Evolutionary conservation across 106 monocot species (phyloP), one percentile per base, ranked within the genome.

Genomic region (Dioscorea dumetorum): DNA sequence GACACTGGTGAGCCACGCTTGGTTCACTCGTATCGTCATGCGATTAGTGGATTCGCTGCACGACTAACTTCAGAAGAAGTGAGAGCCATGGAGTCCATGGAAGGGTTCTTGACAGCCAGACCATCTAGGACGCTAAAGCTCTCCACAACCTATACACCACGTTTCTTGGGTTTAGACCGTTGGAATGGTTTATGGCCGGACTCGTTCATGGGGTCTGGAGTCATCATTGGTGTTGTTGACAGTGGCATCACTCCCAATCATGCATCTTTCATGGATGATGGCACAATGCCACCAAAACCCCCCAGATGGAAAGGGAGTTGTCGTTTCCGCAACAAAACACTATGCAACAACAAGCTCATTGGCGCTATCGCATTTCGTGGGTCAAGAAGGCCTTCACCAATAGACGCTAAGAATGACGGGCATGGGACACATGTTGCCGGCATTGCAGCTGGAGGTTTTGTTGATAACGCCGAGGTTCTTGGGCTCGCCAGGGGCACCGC

Each of bases 301-400:
- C 3, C 3, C 3, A 50, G 3, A 50, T 66, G 66, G 66, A 49
- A 20, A 5, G 66, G 66, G 13, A 7, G 8, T 9, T 66, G 66
- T 22, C 18, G 41, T 10, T 41, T 41, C 41, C 41, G 3, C 41
- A 41, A 41, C 41, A 41, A 41, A 41, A 41, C 41, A 10, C 41
- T 41, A 41, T 82, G 82, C 82, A 86, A 77, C 79, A 82, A 82
- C 58, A 87, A 87, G 67, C 58, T 82, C 52, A 77, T 87, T 50
- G 41, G 41, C 10, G 41, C 41, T 8, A 8, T 41, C 0, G 41
- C 41, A 41, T 41, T 41, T 41, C 41, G 41, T 41, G 41, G 41
- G 3, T 8, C 9, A 10, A 10, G 9, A 41, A 41, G 41, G 6
- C 41, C 41, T 41, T 41, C 41, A 8, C 41, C 41, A 41, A 28